Conservation (phyloP, 805 yeast genomes). For the Spathaspora girioi region DNA sequence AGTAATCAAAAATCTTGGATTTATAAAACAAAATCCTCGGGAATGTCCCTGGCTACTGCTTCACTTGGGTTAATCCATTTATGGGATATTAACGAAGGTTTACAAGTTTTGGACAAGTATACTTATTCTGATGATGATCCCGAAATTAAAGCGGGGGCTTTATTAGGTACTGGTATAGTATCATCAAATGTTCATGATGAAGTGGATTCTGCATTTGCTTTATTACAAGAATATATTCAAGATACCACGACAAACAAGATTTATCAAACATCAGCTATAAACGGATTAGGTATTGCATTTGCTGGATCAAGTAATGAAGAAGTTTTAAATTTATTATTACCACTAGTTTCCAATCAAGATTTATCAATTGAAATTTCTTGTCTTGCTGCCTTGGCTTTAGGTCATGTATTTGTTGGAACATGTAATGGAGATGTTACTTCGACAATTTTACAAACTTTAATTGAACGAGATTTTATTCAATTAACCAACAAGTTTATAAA, state of each 20-base stretch:
- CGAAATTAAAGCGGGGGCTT: constrained; percentile 93
- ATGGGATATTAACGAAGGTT: constrained; percentile 89
- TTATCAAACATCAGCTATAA: constrained; percentile 75
- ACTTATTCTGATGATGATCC: constrained; percentile 78
- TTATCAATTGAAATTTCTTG: constrained; percentile 75
- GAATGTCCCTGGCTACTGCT: constrained; percentile 90
- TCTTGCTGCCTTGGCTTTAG: constrained; percentile 85
- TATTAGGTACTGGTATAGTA: constrained; percentile 90
- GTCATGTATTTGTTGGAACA: constrained; percentile 93
- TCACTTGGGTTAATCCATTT: constrained; percentile 84
- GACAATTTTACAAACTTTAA: constrained; percentile 82
- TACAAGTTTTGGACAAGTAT: constrained; percentile 85
- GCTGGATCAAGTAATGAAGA: constrained; percentile 92
- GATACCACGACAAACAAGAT: constrained; percentile 52
- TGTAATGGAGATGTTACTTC: constrained; percentile 93
- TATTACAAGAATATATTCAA: constrained; percentile 74
- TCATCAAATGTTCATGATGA: constrained; percentile 94
- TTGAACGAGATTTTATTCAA: constrained; percentile 79
- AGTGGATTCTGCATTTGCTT: constrained; percentile 84
- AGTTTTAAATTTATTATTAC: constrained; percentile 70
- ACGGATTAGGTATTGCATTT: constrained; percentile 91
- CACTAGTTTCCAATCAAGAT: constrained; percentile 75
- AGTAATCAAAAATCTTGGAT: constrained; percentile 64
- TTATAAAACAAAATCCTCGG: constrained; percentile 85
- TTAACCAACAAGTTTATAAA: constrained; percentile 83